Evolutionary conservation across 768 basidiomycete genomes (phyloP).

Genomic region (Termitomyces sp.): DNA sequence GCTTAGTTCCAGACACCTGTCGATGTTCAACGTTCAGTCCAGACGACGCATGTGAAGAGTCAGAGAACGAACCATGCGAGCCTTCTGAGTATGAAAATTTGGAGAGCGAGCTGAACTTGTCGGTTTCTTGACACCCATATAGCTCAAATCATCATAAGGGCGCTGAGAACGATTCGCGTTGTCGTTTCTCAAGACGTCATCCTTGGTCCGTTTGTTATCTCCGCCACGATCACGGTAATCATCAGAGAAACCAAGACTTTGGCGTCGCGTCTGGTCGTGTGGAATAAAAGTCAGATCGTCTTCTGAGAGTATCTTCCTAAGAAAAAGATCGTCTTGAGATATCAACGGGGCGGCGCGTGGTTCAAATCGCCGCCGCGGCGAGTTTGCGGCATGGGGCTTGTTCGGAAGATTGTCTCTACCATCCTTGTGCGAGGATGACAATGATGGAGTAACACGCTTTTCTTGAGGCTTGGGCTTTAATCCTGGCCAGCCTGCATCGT

Average conservation of each 20-base stretch:
- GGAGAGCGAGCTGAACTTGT: neutral
- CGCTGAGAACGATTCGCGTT: slow-evolving; percentile 8
- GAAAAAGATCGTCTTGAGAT: slow-evolving; percentile 42
- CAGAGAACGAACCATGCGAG: slow-evolving; percentile 2
- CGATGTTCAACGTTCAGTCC: neutral
- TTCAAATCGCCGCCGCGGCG: slow-evolving; percentile 11
- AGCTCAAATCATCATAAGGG: slow-evolving; percentile 8
- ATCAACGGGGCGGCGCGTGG: slow-evolving; percentile 32
- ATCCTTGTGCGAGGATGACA: neutral
- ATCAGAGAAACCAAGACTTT: slow-evolving; percentile 2
- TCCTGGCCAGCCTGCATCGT: slow-evolving; percentile 39
- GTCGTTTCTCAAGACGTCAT: neutral
- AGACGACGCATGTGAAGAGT: neutral
- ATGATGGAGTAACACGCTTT: slow-evolving; percentile 8
- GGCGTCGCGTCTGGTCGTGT: slow-evolving; percentile 2
- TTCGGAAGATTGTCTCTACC: neutral
- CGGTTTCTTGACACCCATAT: slow-evolving; percentile 11
- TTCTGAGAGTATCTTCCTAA: slow-evolving; percentile 24
- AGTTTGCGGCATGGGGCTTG: slow-evolving; percentile 1
- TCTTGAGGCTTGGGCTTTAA: slow-evolving; percentile 16
- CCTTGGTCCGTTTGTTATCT: slow-evolving; percentile 8
- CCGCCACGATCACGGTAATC: slow-evolving; percentile 7
- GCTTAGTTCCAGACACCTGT: slow-evolving; percentile 10
- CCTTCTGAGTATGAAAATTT: neutral
- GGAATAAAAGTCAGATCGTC: slow-evolving; percentile 12